Evolutionary conservation across 2,329 filamentous ascomycete species (phyloP), one percentile per base, ranked within the genome.

Genomic region (Byssochlamys sp.): DNA sequence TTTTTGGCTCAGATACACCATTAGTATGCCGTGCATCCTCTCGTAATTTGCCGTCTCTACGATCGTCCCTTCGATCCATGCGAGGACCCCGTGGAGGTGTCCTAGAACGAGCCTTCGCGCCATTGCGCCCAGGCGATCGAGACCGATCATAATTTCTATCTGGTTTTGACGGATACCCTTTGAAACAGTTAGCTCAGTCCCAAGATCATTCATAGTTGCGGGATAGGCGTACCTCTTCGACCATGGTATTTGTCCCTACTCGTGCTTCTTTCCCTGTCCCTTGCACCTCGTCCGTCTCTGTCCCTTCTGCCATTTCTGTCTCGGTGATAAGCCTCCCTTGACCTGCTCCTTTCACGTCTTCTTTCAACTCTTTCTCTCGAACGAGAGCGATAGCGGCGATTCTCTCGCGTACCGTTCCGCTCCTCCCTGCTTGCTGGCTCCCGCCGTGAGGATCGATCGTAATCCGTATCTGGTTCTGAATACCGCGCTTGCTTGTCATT

Each of bases 301-400:
- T 69, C 68, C 53, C 66, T 72, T 59, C 68, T 65, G 52, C 63
- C 58, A 58, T 73, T 68, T 55, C 70, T 65, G 53, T 73, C 72
- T 10, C 69, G 66, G 53, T 66, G 67, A 12, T 62, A 67, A 57
- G 72, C 69, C 57, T 77, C 75, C 60, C 72, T 69, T 39, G 77
- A 78, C 63, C 73, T 70, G 64, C 74, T 78, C 57, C 73, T 68
- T 48, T 78, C 73, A 60, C 71, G 67, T 55, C 74, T 68, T 62
- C 71, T 73, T 29, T 75, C 72, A 28, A 67, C 67, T 26, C 69
- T 66, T 52, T 76, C 73, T 65, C 70, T 66, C 31, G 72, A 75
- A 25, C 70, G 69, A 33, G 73, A 75, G 35, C 73, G 70, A 58
- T 71, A 70, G 58, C 73, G 70, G 54, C 70, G 66, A 59, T 79